Conservation (phyloP, 1,284 basidiomycete species). For the Boletus sp. region DNA sequence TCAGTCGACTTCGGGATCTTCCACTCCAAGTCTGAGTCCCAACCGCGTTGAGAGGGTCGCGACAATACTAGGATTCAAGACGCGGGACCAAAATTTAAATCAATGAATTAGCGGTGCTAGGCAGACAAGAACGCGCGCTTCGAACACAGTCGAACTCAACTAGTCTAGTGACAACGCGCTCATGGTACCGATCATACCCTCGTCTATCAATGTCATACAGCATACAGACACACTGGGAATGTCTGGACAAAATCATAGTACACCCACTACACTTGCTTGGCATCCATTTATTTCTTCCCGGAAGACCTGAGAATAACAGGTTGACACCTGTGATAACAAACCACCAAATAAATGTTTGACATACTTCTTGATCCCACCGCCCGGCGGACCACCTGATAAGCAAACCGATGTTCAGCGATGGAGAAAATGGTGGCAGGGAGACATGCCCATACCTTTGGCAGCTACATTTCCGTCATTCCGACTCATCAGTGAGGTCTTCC, state of each 20-base stretch:
- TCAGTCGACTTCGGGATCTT: background rate
- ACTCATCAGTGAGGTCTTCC: background rate
- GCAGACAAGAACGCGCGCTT: too few relatives aligned
- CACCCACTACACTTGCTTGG: background rate
- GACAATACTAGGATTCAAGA: too few relatives aligned
- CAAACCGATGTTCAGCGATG: slow-evolving; percentile 9
- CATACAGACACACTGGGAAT: slow-evolving; percentile 13
- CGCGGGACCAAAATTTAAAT: too few relatives aligned
- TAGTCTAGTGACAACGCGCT: slow-evolving; percentile 26
- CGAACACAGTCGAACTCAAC: slow-evolving; percentile 32
- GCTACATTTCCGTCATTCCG: slow-evolving; percentile 43
- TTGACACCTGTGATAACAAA: slow-evolving; percentile 13
- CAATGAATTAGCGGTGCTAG: too few relatives aligned
- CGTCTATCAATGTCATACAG: slow-evolving; percentile 3
- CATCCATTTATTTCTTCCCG: slow-evolving; percentile 61
- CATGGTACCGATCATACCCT: slow-evolving; percentile 1
- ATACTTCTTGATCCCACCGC: slow-evolving; percentile 83
- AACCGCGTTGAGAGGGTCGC: too few relatives aligned
- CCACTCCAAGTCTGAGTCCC: too few relatives aligned
- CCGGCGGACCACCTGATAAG: slow-evolving; percentile 62
- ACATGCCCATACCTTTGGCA: slow-evolving; percentile 55
- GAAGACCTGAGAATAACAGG: slow-evolving; percentile 56
- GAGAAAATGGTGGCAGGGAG: background rate
- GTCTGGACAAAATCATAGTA: slow-evolving; percentile 1
- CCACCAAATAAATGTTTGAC: slow-evolving; percentile 31